Conservation (phyloP, 805 yeast species). For the Metschnikowia corniflorae region DNA sequence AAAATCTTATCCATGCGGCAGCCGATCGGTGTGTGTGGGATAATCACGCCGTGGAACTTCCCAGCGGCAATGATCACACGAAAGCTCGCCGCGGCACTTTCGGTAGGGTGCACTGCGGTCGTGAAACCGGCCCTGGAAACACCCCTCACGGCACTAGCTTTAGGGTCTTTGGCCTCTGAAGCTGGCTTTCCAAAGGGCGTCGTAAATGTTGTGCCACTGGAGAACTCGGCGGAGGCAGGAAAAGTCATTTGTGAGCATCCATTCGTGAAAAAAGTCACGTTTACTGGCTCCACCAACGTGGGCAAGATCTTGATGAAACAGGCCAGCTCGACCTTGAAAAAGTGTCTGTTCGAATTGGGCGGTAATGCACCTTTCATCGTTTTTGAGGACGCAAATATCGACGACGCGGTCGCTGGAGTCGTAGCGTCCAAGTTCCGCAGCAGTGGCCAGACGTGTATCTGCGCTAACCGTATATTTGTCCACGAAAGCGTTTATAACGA, state of each 20-base stretch:
- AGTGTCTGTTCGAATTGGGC: conserved; percentile 20
- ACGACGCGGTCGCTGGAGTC: conserved; percentile 19
- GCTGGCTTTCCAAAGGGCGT: conserved; percentile 76
- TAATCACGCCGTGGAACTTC: conserved; percentile 82
- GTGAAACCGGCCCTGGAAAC: conserved; percentile 77
- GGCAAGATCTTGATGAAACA: conserved; percentile 21
- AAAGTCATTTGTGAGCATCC: conserved; percentile 44
- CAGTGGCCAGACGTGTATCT: conserved; percentile 22
- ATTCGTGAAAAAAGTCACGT: conserved; percentile 17
- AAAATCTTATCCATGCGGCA: conserved; percentile 60
- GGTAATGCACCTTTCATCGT: conserved; percentile 23
- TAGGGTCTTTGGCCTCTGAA: conserved; percentile 54
- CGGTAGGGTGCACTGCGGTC: conserved; percentile 76
- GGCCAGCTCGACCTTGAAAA: conserved; percentile 17
- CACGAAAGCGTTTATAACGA: conserved; percentile 18
- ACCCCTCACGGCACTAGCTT: conserved; percentile 68
- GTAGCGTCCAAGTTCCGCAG: conserved; percentile 19
- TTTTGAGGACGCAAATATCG: conserved; percentile 19
- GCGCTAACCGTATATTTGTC: conserved; percentile 21
- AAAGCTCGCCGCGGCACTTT: conserved; percentile 71
- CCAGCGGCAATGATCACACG: conserved; percentile 77
- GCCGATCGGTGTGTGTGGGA: conserved; percentile 81
- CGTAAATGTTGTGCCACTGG: conserved; percentile 54
- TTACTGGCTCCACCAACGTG: conserved; percentile 21
- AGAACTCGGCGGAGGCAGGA: conserved; percentile 47